phyloP scores from a whole-genome alignment of 2,329 filamentous ascomycete genomes.

The Ascochyta clinopodiicola region DNA sequence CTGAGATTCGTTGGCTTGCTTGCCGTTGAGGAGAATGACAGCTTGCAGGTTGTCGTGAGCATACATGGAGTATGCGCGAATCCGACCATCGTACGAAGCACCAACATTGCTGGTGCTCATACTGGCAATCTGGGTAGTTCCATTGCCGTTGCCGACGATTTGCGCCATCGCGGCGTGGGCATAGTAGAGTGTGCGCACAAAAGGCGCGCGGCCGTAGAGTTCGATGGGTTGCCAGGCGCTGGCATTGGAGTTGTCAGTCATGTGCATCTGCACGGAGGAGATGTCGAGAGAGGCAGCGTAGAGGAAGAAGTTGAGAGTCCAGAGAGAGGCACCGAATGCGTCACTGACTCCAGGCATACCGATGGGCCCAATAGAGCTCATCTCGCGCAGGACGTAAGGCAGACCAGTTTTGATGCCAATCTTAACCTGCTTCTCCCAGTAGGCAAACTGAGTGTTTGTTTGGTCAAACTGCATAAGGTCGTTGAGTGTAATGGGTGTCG shows the following conservation, averaged over 20 bases:
- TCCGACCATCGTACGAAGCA: constrained; percentile 48
- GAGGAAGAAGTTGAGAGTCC: constrained; percentile 61
- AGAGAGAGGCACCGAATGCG: constrained; percentile 58
- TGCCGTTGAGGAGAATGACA: constrained; percentile 57
- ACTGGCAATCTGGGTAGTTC: constrained; percentile 53
- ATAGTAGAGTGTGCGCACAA: constrained; percentile 59
- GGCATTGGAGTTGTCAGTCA: constrained; percentile 61
- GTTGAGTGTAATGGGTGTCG: constrained; percentile 52
- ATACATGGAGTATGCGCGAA: constrained; percentile 56
- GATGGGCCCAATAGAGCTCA: constrained; percentile 59
- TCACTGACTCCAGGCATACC: constrained; percentile 56
- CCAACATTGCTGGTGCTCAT: constrained; percentile 43
- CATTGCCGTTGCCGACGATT: constrained; percentile 56
- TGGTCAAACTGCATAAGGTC: constrained; percentile 55
- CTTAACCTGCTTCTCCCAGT: constrained; percentile 54
- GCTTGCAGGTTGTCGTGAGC: constrained; percentile 51
- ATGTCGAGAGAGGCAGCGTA: constrained; percentile 58
- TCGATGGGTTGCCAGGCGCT: constrained; percentile 58
- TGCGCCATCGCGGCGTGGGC: constrained; percentile 60
- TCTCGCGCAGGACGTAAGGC: constrained; percentile 59
- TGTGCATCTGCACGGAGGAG: constrained; percentile 59
- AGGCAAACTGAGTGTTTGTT: constrained; percentile 56
- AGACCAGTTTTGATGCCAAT: constrained; percentile 52
- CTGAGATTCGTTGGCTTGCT: constrained; percentile 50
- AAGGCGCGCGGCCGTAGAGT: constrained; percentile 49